Evolutionary conservation across 2,329 filamentous ascomycete genomes (phyloP), one percentile per base, ranked within the genome.

Genomic region (Cercospora sojina): DNA sequence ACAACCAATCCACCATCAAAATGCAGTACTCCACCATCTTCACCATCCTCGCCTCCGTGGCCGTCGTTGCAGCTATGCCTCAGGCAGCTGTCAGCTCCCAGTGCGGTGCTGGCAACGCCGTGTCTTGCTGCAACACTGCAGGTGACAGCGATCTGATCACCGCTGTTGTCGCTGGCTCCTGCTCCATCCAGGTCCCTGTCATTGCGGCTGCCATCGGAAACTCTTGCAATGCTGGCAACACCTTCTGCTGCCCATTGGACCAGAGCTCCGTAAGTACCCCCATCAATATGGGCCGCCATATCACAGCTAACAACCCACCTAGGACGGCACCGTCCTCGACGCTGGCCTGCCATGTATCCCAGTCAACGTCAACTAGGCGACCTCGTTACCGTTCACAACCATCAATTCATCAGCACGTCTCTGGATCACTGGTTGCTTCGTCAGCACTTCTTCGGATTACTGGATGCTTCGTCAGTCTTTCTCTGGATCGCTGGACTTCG

Each of bases 21-120:
- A 70, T 70, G 68, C 68, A 69, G 56, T 70, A 65, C 67, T 66
- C 60, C 58, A 64, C 66, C 64, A 66, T 68, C 60, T 64, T 70
- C 68, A 58, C 62, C 60, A 53, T 69, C 62, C 53, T 65, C 59
- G 67, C 67, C 62, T 63, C 68, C 59, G 62, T 60, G 38, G 60
- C 65, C 43, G 63, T 63, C 62, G 61, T 31, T 57, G 67, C 66
- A 59, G 63, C 49, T 20, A 51, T 59, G 18, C 59, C 41, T 59
- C 59, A 31, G 47, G 18, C 31, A 20, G 56, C 27, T 9, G 32
- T 51, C 59, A 49, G 43, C 59, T 51, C 38, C 41, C 25, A 31
- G 25, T 62, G 59, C 27, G 59, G 59, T 31, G 27, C 38, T 32
- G 43, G 43, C 41, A 62, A 62, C 57, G 53, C 43, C 20, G 43